Percentiles rank a stretch among this genome's conserved stretches.
phyloP scores from a whole-genome alignment of 768 basidiomycete genomes.

The Mrakia blollopis region DNA sequence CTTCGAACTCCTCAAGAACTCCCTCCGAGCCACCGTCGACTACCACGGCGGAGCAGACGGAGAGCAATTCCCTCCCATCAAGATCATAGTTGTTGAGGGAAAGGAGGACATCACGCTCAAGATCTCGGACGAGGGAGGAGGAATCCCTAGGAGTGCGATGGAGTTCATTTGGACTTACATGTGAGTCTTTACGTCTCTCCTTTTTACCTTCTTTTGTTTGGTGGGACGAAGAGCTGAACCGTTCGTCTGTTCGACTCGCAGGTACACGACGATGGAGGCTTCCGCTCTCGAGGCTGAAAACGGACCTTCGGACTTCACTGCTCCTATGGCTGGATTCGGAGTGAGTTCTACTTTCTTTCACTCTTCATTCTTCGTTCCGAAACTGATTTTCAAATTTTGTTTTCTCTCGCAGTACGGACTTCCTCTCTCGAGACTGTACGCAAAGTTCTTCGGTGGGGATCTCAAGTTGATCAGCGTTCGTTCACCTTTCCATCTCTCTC shows the following conservation, averaged over 20 bases:
- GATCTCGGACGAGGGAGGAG: conserved; percentile 95
- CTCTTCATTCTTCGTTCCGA: neutral
- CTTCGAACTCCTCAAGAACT: conserved; percentile 97
- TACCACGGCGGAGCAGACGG: conserved; percentile 73
- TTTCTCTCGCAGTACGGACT: conserved; percentile 59
- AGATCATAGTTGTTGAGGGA: conserved; percentile 81
- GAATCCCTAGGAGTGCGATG: conserved; percentile 65
- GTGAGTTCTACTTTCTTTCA: neutral
- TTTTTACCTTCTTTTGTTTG: neutral
- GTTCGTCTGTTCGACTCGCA: neutral
- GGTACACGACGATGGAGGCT: conserved; percentile 40
- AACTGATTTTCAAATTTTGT: conserved; percentile 44
- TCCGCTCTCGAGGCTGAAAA: conserved; percentile 54
- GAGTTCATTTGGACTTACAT: conserved; percentile 89
- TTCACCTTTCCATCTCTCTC: conserved; percentile 68
- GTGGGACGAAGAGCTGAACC: neutral
- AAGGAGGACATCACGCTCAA: conserved; percentile 57
- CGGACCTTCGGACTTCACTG: conserved; percentile 71
- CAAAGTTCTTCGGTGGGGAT: conserved; percentile 86
- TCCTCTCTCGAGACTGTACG: conserved; percentile 88
- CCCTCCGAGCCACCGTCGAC: conserved; percentile 92
- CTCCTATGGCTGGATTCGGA: conserved; percentile 88
- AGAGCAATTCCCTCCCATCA: conserved; percentile 78
- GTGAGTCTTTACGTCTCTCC: conserved; percentile 45
- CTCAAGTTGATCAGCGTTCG: conserved; percentile 62